Base-by-base conservation (phyloP, 2,329 filamentous ascomycete species). In the Fusarium virguliforme region DNA sequence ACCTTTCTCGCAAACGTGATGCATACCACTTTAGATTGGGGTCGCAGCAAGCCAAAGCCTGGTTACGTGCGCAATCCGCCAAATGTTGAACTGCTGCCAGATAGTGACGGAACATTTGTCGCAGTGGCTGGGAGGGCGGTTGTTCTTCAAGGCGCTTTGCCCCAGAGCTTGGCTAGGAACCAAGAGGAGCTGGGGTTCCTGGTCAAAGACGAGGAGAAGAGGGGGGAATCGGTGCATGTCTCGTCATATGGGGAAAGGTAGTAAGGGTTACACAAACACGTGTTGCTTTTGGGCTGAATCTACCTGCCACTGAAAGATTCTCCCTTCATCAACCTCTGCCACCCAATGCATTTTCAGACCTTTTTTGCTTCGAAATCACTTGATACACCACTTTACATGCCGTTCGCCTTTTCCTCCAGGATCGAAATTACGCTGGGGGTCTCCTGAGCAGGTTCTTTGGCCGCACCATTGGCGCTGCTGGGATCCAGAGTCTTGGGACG, bases 321-420 rank as follows among this genome's bases (percentile, higher is more conserved):
- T 30, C 8, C 43, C 43, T 26, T 18, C 32, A 34, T 34, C 3
- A 9, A 34, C 9, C 32, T 34, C 8, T 13, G 43, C 43, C 43
- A 10, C 22, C 26, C 15, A n/a, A n/a, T 48, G 8, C 43, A 48
- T 48, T 48, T 30, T 48, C 18, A 30, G 43, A 24, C 43, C 43
- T 28, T 48, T 48, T 46, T 48, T 48, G 13, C 26, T 10, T 6
- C 43, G 30, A 28, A 22, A n/a, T 8, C 26, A 48, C 15, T 15
- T 7, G 13, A 18, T n/a, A 48, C 26, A 13, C 38, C 8, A 3
- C 15, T 56, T 56, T 57, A 70, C 68, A 70, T 71, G 12, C 40
- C 64, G 6, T 68, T 68, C 0, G 43, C 68, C 68, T 70, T 70
- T 8, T 70, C 67, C 26, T 70, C 68, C 64, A 70, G 43, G 8